Conservation (phyloP, 2,329 filamentous ascomycete species). For the Colletotrichum eleusines region DNA sequence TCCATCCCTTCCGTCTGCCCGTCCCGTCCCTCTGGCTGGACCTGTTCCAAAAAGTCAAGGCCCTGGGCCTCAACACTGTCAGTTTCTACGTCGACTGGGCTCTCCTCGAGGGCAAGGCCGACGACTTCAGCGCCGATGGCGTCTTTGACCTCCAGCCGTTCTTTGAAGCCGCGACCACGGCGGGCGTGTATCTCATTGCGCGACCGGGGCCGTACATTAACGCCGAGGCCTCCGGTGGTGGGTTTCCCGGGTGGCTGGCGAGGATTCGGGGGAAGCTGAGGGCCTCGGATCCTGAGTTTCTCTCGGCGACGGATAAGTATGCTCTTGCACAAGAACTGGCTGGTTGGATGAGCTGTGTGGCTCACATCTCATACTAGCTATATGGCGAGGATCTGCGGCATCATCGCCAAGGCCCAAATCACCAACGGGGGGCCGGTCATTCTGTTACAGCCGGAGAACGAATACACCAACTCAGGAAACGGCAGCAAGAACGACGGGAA, state of each 20-base stretch:
- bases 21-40: conserved; percentile 70
- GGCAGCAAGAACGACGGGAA: conserved; percentile 65
- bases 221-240: conserved; percentile 80
- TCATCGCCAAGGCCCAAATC: conserved; percentile 82
- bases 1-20: conserved; percentile 73
- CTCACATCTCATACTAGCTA: conserved; percentile 58
- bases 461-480: conserved; percentile 72
- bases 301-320: conserved; percentile 76
- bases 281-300: conserved; percentile 70
- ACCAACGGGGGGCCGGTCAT: conserved; percentile 87
- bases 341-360: neutral
- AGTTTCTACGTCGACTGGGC: conserved; percentile 87
- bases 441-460: conserved; percentile 84
- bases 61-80: conserved; percentile 82
- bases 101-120: conserved; percentile 78
- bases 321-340: conserved; percentile 32
- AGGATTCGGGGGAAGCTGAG: conserved; percentile 74
- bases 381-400: conserved; percentile 58
- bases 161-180: conserved; percentile 78
- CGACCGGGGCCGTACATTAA: conserved; percentile 82
- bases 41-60: conserved; percentile 85
- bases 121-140: conserved; percentile 76
- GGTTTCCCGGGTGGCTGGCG: conserved; percentile 85
- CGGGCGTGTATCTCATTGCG: conserved; percentile 83
- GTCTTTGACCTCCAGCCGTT: conserved; percentile 80